Evolutionary conservation across 2,329 filamentous ascomycete species (phyloP).

Genomic region (Ascocoryne sarcoides): DNA sequence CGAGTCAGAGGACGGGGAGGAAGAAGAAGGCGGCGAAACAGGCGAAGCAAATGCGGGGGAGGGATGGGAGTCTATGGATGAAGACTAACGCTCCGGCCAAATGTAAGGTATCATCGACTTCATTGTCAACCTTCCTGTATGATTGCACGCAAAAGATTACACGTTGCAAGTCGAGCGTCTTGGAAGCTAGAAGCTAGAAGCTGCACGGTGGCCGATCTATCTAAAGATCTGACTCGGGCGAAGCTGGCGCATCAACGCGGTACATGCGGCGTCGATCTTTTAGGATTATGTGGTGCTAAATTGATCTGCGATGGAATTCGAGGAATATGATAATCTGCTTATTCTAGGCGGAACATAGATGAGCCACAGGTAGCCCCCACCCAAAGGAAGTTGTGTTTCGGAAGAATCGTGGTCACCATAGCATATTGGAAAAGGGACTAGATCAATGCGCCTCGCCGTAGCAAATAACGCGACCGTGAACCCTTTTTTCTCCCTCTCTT

Average conservation of each 20-base stretch:
- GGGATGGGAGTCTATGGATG: constrained; percentile 46
- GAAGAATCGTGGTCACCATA: no score
- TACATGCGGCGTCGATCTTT: neutral
- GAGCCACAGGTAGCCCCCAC: no score
- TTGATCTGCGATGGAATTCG: neutral
- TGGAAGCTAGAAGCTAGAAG: no score
- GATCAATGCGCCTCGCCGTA: no score
- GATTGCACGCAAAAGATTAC: neutral
- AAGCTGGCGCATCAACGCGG: no score
- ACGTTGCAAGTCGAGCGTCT: neutral
- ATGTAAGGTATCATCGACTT: neutral
- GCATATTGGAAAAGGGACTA: no score
- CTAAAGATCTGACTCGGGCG: neutral
- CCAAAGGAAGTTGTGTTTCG: no score
- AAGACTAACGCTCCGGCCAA: constrained; percentile 39
- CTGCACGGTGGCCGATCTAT: neutral
- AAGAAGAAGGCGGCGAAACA: constrained; percentile 36
- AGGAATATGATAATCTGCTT: neutral
- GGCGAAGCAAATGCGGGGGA: constrained; percentile 36
- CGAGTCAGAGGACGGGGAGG: constrained; percentile 50
- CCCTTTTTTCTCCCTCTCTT: no score
- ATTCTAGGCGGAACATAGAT: neutral
- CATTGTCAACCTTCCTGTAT: neutral
- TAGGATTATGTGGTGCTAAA: neutral
- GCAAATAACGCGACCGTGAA: no score